These are phyloP conservation scores for Oehlia diaphana DNA, from an alignment of 192 early-diverging fungal species.

Conservation along the genomic window DNA sequence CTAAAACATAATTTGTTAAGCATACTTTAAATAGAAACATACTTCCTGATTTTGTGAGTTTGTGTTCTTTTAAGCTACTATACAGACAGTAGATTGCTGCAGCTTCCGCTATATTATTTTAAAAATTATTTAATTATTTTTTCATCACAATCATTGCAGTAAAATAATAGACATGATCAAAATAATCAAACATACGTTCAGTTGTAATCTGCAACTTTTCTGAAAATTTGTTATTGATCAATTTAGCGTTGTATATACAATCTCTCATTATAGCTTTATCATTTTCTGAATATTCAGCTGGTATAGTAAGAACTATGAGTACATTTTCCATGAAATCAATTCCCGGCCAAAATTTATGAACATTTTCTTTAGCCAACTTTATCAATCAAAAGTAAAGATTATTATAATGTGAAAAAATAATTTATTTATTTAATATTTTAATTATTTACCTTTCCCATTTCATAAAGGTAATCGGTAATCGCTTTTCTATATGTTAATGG, in stretches of 20 bases:
- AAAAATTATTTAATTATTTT: no score
- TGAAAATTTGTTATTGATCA: not conserved
- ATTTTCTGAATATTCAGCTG: not conserved
- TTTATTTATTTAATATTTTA: not conserved
- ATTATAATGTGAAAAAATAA: not conserved
- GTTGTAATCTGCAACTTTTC: no score
- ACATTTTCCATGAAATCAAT: not conserved
- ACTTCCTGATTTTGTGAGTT: not conserved
- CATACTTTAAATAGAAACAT: not conserved
- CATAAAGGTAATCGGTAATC: not conserved
- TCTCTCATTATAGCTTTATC: not conserved
- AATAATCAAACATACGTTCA: no score
- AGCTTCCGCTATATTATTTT: constrained; percentile 6
- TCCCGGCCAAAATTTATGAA: not conserved
- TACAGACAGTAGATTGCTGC: constrained; percentile 7
- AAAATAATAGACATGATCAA: no score
- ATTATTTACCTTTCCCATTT: not conserved
- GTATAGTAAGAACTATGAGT: not conserved
- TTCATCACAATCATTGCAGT: no score
- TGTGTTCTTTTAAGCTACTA: not conserved
- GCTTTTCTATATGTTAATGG: not conserved
- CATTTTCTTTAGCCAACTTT: not conserved
- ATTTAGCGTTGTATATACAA: not conserved
- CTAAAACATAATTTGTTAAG: not conserved
- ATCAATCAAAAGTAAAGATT: not conserved